Evolutionary conservation across 768 basidiomycete genomes (phyloP), one percentile per base, ranked within the genome.

Genomic region (Hericium erinaceus): DNA sequence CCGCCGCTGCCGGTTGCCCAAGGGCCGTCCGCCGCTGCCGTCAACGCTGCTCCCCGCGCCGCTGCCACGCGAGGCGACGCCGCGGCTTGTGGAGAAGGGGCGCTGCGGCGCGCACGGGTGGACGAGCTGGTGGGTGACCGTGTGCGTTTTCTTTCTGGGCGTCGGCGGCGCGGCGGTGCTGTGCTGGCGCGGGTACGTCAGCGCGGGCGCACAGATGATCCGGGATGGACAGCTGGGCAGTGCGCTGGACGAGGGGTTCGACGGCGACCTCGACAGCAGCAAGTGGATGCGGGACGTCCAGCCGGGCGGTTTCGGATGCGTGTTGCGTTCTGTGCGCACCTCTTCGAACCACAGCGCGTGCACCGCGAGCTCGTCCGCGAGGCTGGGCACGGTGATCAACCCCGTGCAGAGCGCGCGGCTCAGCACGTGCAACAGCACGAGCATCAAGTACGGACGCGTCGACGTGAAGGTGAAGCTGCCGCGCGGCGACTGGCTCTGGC

Each of bases 321-420:
- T 63, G 26, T 59, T 39, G 55, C n/a, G n/a, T 18, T 55, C 50
- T 59, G 51, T 54, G 33, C 48, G 74, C 62, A 75, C 64, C 24
- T 67, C 69, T 54, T 61, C 62, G 44, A 73, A 76, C 61, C 64
- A 70, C n/a, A 71, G 73, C 15, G 72, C 73, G 49, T 83, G 82
- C 64, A 75, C 78, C 2, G 79, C 75, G 12, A 66, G 69, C 13
- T 77, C 75, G 60, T 72, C 70, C 2, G 58, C 69, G 0, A 64
- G 68, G 56, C 62, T 58, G 8, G 67, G 66, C 20, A 65, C 65
- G 9, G 73, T 73, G 13, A 73, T 84, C 65, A 79, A 80, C 59
- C 83, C 83, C 2, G 76, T 82, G 49, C 74, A 73, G 73, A 76
- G 73, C 39, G 81, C 81, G 11, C 73, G 82, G 18, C 70, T 85